Percentiles rank a stretch among this genome's conserved stretches.
Conservation (phyloP, 768 basidiomycete species). For the Hypsizygus marmoreus region DNA sequence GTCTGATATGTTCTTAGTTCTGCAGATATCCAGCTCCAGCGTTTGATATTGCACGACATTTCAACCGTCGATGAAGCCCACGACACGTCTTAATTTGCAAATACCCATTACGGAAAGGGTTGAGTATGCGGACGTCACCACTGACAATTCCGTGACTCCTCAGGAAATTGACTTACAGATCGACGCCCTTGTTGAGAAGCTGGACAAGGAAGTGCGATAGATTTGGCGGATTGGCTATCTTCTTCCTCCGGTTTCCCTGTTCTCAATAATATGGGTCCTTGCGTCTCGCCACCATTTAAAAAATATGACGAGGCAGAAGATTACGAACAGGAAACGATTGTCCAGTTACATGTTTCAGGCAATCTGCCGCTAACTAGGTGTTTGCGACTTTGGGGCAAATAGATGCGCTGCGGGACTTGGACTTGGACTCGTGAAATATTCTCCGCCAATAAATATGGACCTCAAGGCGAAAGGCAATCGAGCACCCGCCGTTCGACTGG, state of each 20-base stretch:
- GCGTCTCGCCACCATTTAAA: too few relatives aligned
- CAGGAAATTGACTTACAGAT: slow-evolving; percentile 64
- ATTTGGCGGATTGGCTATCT: slow-evolving; percentile 47
- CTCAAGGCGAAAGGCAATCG: too few relatives aligned
- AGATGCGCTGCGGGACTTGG: too few relatives aligned
- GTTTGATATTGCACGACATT: slow-evolving; percentile 76
- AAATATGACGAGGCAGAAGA: too few relatives aligned
- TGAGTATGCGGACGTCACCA: slow-evolving; percentile 75
- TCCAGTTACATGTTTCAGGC: too few relatives aligned
- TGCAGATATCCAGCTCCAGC: slow-evolving; percentile 75
- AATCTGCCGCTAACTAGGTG: too few relatives aligned
- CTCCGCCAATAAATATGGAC: too few relatives aligned
- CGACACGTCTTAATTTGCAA: slow-evolving; percentile 76
- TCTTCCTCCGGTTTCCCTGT: slow-evolving; percentile 18
- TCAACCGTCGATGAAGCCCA: slow-evolving; percentile 69
- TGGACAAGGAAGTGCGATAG: slow-evolving; percentile 54
- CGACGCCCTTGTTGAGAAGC: slow-evolving; percentile 42
- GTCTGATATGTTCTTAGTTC: slow-evolving; percentile 6
- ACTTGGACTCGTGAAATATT: too few relatives aligned
- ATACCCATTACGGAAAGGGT: slow-evolving; percentile 79
- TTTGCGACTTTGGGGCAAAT: too few relatives aligned
- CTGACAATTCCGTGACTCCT: slow-evolving; percentile 86
- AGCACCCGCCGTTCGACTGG: too few relatives aligned
- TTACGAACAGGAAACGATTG: too few relatives aligned
- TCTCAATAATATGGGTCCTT: slow-evolving; percentile 15